Conservation (phyloP, 2,329 filamentous ascomycete species). For the Pseudocercospora macadamiae region DNA sequence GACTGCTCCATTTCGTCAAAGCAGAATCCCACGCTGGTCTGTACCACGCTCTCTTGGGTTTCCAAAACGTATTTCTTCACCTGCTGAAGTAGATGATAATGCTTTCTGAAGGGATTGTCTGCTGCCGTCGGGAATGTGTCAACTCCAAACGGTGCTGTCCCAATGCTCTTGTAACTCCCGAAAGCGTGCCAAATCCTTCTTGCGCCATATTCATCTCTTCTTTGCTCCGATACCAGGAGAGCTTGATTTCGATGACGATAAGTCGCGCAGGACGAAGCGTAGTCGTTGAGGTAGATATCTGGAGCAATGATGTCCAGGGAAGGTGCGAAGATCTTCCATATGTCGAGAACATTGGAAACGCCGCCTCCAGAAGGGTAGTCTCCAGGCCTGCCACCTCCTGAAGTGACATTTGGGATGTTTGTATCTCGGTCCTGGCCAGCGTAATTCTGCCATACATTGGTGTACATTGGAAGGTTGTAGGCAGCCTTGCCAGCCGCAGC, state of each 20-base stretch:
- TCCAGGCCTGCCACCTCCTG: constrained; percentile 48
- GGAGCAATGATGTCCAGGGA: constrained; percentile 53
- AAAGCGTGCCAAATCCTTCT: constrained; percentile 49
- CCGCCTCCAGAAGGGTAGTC: constrained; percentile 54
- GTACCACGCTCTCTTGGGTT: constrained; percentile 40
- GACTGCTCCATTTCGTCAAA: constrained; percentile 43
- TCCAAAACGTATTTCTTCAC: constrained; percentile 44
- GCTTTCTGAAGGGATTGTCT: constrained; percentile 40
- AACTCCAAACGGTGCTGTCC: constrained; percentile 47
- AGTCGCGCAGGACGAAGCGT: constrained; percentile 47
- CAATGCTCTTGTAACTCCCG: constrained; percentile 46
- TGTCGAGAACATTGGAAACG: constrained; percentile 47
- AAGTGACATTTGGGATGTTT: constrained; percentile 43
- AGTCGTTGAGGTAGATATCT: constrained; percentile 56
- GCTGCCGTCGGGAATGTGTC: constrained; percentile 43
- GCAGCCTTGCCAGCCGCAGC: constrained; percentile 46
- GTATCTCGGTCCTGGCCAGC: constrained; percentile 39
- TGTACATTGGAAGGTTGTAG: constrained; percentile 50
- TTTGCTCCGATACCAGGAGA: constrained; percentile 58
- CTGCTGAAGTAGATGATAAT: constrained; percentile 46
- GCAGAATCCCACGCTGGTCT: constrained; percentile 47
- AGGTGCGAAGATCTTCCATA: constrained; percentile 49
- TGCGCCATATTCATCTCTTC: constrained; percentile 52
- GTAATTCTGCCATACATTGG: constrained; percentile 53
- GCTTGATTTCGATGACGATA: constrained; percentile 51